phyloP scores from a whole-genome alignment of 2,329 filamentous ascomycete genomes.

The Calonectria pseudoturangicola region DNA sequence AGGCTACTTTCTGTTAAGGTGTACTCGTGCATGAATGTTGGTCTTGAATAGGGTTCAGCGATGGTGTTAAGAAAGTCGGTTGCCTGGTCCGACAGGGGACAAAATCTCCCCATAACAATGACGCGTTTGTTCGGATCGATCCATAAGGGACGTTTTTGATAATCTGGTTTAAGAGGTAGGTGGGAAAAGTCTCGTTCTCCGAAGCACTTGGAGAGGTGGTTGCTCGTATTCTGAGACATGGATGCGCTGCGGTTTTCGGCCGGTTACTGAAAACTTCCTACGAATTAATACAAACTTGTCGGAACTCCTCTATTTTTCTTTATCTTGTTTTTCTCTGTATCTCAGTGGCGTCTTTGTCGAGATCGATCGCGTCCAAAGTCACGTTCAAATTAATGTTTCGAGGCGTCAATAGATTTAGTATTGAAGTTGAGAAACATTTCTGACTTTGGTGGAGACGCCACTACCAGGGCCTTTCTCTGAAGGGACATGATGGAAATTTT shows the following conservation, averaged over 20 bases:
- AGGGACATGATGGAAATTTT: conserved; percentile 18
- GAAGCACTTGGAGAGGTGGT: conserved; percentile 53
- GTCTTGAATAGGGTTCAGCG: conserved; percentile 89
- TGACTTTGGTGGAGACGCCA: conserved; percentile 17
- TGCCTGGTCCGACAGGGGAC: conserved; percentile 84
- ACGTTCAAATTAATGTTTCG: background rate
- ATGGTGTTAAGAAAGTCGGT: conserved; percentile 95
- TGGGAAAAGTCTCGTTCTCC: conserved; percentile 80
- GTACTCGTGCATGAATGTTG: conserved; percentile 91
- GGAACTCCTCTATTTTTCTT: conserved; percentile 21
- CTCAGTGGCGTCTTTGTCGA: conserved; percentile 28
- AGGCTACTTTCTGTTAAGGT: conserved; percentile 89
- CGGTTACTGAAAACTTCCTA: conserved; percentile 32
- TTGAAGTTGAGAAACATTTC: conserved; percentile 1
- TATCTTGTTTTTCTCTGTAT: conserved; percentile 17
- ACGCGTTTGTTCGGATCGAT: conserved; percentile 87
- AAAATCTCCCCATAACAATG: conserved; percentile 94
- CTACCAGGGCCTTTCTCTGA: conserved; percentile 29
- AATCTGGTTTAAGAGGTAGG: conserved; percentile 87
- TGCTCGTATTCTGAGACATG: background rate
- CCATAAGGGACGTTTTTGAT: conserved; percentile 89
- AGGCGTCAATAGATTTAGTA: background rate
- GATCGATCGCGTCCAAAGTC: conserved; percentile 8
- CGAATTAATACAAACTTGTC: conserved; percentile 32
- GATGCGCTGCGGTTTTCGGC: background rate